Evolutionary conservation across 2,329 filamentous ascomycete species (phyloP).

Genomic region (Conoideocrella luteorostrata): DNA sequence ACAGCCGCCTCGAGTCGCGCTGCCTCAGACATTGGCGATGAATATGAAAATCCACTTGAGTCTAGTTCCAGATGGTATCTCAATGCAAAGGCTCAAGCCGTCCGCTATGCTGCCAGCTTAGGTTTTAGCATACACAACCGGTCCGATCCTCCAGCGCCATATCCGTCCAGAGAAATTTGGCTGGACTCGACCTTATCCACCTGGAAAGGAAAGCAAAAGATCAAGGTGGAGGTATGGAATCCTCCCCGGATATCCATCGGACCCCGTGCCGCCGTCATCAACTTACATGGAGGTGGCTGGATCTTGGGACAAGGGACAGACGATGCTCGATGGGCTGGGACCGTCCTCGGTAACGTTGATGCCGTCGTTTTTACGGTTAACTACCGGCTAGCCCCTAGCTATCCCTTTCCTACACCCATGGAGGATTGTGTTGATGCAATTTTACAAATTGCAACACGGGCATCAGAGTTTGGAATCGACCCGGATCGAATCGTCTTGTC

Average conservation of each 20-base stretch:
- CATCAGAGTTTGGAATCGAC: conserved; percentile 52
- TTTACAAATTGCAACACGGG: conserved; percentile 51
- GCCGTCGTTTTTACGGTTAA: conserved; percentile 59
- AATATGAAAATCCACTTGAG: conserved; percentile 39
- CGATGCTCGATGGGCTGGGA: conserved; percentile 54
- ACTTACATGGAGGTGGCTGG: conserved; percentile 64
- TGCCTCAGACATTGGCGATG: conserved; percentile 25
- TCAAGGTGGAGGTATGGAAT: conserved; percentile 42
- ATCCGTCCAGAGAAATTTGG: conserved; percentile 32
- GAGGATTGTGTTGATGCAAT: conserved; percentile 61
- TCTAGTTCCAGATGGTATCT: conserved; percentile 37
- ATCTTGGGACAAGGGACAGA: conserved; percentile 57
- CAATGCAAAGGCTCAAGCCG: conserved; percentile 33
- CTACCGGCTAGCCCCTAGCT: conserved; percentile 60
- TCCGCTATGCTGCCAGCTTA: conserved; percentile 37
- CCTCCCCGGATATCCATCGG: conserved; percentile 27
- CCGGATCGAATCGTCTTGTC: conserved; percentile 49
- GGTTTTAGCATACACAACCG: conserved; percentile 37
- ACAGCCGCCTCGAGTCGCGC: conserved; percentile 22
- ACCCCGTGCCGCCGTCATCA: conserved; percentile 50
- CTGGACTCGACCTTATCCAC: conserved; percentile 36
- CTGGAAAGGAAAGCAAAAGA: conserved; percentile 29
- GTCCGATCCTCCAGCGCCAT: conserved; percentile 32
- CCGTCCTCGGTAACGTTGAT: conserved; percentile 44
- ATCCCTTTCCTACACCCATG: conserved; percentile 57